A percentile compares a stretch with the other conserved stretches of the same genome.
Conservation (phyloP, 140 eudicot genomes). For the Erigeron philadelphicus region DNA sequence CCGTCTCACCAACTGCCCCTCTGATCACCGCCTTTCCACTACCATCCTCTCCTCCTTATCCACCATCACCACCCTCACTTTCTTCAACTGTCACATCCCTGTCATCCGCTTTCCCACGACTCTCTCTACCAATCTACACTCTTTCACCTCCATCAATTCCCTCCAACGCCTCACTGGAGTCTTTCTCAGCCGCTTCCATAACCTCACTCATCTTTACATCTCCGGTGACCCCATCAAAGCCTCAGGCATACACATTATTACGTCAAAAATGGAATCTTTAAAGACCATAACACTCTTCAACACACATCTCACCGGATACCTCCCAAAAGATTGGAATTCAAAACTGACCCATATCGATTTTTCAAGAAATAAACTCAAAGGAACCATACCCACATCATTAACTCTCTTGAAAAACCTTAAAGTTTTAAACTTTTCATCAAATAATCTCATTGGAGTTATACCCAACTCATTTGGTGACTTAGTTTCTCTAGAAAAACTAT, state of each 20-base stretch:
- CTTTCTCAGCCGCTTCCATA: slow-evolving; percentile 54
- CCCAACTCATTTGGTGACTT: slow-evolving; percentile 73
- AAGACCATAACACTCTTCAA: slow-evolving; percentile 43
- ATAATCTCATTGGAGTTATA: slow-evolving; percentile 51
- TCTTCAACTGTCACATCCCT: slow-evolving; percentile 61
- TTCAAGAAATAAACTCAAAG: slow-evolving; percentile 59
- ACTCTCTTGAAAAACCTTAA: slow-evolving; percentile 51
- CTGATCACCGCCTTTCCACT: slow-evolving; percentile 50
- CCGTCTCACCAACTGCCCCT: slow-evolving; percentile 69
- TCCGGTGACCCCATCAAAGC: slow-evolving; percentile 50
- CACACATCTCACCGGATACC: slow-evolving; percentile 56
- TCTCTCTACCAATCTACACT: slow-evolving; percentile 57
- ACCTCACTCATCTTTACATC: slow-evolving; percentile 56
- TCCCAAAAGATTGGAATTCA: slow-evolving; percentile 72
- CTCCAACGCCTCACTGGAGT: slow-evolving; percentile 75
- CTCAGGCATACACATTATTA: slow-evolving; percentile 60
- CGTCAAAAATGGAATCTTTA: slow-evolving; percentile 43
- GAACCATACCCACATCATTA: slow-evolving; percentile 62
- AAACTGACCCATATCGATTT: slow-evolving; percentile 66
- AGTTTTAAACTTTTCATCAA: slow-evolving; percentile 62
- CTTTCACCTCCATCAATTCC: slow-evolving; percentile 71
- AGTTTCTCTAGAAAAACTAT: slow-evolving; percentile 42
- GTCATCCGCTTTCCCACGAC: slow-evolving; percentile 54
- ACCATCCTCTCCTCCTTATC: slow-evolving; percentile 65
- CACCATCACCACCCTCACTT: slow-evolving; percentile 55